Conservation (phyloP, 139 green algal genomes). For the Tetratostichococcus sp. region DNA sequence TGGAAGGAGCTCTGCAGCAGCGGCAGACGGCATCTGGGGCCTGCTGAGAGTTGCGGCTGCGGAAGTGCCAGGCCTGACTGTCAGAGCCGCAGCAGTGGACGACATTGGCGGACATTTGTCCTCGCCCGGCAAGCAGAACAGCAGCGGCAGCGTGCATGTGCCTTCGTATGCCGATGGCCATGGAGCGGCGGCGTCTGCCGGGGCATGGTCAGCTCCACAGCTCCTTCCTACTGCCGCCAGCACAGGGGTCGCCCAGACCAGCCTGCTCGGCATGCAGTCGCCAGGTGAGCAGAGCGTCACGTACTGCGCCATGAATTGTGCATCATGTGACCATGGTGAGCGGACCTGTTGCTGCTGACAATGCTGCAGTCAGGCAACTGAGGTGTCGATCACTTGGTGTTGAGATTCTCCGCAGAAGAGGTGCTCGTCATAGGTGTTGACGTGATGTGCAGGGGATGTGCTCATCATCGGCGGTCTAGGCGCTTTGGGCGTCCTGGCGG, state of each 20-base stretch:
- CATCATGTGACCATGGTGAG: too few species aligned
- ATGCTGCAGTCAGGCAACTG: too few species aligned
- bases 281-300: too few species aligned
- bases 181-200: background rate
- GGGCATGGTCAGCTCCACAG: background rate
- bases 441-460: conserved; percentile 10
- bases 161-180: background rate
- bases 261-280: too few species aligned
- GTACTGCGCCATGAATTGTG: too few species aligned
- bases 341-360: too few species aligned
- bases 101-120: background rate
- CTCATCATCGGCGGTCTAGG: conserved; percentile 56
- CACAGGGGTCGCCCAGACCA: too few species aligned
- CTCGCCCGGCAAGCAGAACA: too few species aligned
- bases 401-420: too few species aligned
- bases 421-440: too few species aligned
- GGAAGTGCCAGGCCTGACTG: background rate
- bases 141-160: background rate
- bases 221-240: background rate
- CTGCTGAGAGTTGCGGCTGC: conserved; percentile 10
- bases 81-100: background rate
- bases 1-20: background rate
- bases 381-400: too few species aligned
- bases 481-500: conserved; percentile 44
- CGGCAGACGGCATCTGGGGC: background rate